Conservation (phyloP, 495 filamentous ascomycete genomes). For the Pyronema domesticum region DNA sequence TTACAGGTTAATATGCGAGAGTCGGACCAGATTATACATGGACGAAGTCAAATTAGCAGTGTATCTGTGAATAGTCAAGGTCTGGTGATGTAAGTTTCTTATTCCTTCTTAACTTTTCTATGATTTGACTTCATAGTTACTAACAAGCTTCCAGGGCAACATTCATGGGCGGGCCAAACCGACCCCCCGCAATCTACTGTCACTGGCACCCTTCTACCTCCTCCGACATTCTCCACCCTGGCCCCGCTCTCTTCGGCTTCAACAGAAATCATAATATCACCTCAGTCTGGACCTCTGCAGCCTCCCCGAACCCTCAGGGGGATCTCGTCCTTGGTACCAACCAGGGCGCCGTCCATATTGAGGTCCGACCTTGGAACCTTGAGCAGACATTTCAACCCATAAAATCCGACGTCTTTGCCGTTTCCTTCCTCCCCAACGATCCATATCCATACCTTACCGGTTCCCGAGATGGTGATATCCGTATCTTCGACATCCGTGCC, state of each 20-base stretch:
- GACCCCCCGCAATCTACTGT: conserved; percentile 5
- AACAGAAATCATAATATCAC: conserved; percentile 6
- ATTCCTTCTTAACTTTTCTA: too few relatives aligned
- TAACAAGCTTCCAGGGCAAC: conserved; percentile 10
- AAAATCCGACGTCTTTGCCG: conserved; percentile 17
- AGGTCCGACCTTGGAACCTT: conserved; percentile 8
- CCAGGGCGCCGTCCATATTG: conserved; percentile 7
- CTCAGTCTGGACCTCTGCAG: conserved; percentile 13
- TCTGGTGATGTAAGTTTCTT: too few relatives aligned
- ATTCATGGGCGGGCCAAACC: conserved; percentile 10
- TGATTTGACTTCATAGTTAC: too few relatives aligned
- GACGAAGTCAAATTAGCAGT: too few relatives aligned
- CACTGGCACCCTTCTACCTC: not conserved
- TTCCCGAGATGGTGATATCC: conserved; percentile 20
- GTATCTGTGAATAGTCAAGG: too few relatives aligned
- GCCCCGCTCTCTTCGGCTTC: not conserved
- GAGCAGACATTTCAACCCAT: conserved; percentile 7
- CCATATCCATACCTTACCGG: conserved; percentile 12
- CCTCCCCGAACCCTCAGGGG: not conserved
- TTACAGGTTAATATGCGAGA: conserved; percentile 2
- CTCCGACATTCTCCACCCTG: not conserved
- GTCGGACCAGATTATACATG: conserved; percentile 5
- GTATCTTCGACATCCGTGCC: conserved; percentile 17
- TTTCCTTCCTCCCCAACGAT: conserved; percentile 6
- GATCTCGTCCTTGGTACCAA: conserved; percentile 9